phyloP scores from a whole-genome alignment of 2,329 filamentous ascomycete species.

The Catunica adiposa region DNA sequence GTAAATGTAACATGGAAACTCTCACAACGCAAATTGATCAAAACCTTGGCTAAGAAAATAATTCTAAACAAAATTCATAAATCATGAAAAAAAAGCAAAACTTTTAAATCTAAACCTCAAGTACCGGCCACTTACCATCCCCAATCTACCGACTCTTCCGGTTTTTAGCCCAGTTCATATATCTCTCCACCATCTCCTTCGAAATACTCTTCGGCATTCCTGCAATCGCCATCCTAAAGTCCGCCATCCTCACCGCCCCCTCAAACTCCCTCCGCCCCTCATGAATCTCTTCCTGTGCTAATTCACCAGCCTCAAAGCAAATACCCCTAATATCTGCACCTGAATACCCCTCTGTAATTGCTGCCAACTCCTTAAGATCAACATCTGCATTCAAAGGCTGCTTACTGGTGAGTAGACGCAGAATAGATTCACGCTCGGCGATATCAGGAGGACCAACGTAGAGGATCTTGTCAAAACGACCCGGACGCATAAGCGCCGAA shows the following conservation, averaged over 20 bases:
- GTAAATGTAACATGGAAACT: too few species aligned
- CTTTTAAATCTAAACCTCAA: not conserved
- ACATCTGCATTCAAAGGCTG: constrained; percentile 46
- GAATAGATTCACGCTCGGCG: constrained; percentile 58
- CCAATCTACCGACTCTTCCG: constrained; percentile 8
- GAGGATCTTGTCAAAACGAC: constrained; percentile 68
- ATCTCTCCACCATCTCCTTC: constrained; percentile 9
- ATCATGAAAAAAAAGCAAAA: not conserved
- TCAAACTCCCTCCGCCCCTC: constrained; percentile 11
- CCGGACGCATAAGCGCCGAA: constrained; percentile 67
- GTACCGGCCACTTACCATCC: not conserved
- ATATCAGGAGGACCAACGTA: constrained; percentile 72
- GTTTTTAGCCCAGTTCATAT: constrained; percentile 10
- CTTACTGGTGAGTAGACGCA: constrained; percentile 48
- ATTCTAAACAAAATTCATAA: not conserved
- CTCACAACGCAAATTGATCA: too few species aligned
- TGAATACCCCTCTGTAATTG: constrained; percentile 57
- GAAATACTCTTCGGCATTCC: constrained; percentile 12
- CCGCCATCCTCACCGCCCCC: constrained; percentile 10
- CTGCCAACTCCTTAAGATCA: constrained; percentile 46
- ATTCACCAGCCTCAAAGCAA: constrained; percentile 29
- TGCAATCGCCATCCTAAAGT: constrained; percentile 5
- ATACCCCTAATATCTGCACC: constrained; percentile 61
- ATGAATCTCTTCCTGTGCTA: constrained; percentile 24
- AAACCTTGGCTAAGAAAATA: too few species aligned